Evolutionary conservation across 2,329 filamentous ascomycete species (phyloP).

Genomic region (Apiospora rasikravindrae): DNA sequence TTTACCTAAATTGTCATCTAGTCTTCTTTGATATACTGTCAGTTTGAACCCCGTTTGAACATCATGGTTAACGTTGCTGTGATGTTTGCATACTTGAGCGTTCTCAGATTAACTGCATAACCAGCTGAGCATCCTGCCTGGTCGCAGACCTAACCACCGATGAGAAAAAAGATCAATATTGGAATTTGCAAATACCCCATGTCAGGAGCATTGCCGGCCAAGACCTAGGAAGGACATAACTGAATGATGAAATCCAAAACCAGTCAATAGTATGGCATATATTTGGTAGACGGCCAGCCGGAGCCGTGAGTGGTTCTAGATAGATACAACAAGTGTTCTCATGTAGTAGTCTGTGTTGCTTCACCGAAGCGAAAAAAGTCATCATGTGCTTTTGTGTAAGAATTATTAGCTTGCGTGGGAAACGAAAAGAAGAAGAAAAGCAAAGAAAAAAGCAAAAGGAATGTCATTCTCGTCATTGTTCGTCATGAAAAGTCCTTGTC

Average conservation of each 20-base stretch:
- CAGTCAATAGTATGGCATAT: background rate
- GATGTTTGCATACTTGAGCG: too few relatives aligned
- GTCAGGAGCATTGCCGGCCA: background rate
- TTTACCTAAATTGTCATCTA: background rate
- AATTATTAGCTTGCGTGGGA: conserved; percentile 5
- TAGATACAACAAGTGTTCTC: background rate
- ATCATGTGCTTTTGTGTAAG: background rate
- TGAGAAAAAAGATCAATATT: background rate
- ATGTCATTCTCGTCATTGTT: conserved; percentile 9
- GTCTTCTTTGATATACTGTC: background rate
- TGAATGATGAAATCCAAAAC: background rate
- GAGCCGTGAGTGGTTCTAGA: background rate
- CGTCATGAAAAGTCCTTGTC: background rate
- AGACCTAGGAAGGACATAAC: too few relatives aligned
- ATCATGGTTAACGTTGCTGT: background rate
- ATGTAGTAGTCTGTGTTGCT: background rate
- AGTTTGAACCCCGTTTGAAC: background rate
- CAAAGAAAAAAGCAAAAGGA: background rate
- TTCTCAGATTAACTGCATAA: background rate
- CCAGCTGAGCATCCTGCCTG: background rate
- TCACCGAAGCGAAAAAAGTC: background rate
- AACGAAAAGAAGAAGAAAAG: background rate
- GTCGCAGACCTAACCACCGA: background rate
- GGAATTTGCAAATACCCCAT: background rate
- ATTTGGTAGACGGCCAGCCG: conserved; percentile 5